Base-by-base conservation (phyloP, 2,329 filamentous ascomycete genomes). In the Talaromyces sp. region DNA sequence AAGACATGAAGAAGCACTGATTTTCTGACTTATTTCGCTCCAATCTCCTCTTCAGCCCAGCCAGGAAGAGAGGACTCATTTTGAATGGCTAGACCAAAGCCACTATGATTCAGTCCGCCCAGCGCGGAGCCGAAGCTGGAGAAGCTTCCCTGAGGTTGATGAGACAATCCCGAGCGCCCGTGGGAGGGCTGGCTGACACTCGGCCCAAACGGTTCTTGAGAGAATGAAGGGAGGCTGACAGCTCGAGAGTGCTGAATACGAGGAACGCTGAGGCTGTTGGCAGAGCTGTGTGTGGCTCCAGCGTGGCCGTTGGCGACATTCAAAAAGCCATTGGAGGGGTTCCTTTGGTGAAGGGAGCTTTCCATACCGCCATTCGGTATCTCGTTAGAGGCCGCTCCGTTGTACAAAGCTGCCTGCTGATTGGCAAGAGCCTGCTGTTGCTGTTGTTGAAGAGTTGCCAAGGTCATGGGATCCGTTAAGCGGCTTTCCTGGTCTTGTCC, bases 381-480 rank as follows among this genome's bases (percentile, higher is more conserved):
- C 23, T 85, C 86, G 28, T 86, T 83, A 31, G 87, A 88, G 65
- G 88, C 88, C 64, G 86, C 86, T 58, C 88, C 87, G 66, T 88
- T 90, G 73, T 93, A 96, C 66, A 96, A 82, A 7, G 90, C 88
- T 52, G 88, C 88, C 75, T 96, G 92, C 72, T 95, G 91, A 37
- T 86, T 87, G 62, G 85, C 84, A 68, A 92, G 83, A 44, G 86
- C 84, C 58, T 77, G 73, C 62, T 83, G 79, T 67, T 92, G 88
- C 67, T 91, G 88, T 35, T 89, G 83, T 65, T 83, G 82, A 21
- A 81, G 69, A 48, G 75, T 70, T 12, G 74, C 73, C 60, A 79
- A 72, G 28, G 75, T 69, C 67, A 81, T 74, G 7, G 75, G 70
- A 61, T 80, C 79, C 56, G 70, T 75, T 56, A 81, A 67, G 3